Base-by-base conservation (phyloP, 768 basidiomycete genomes). In the Imleria badia region DNA sequence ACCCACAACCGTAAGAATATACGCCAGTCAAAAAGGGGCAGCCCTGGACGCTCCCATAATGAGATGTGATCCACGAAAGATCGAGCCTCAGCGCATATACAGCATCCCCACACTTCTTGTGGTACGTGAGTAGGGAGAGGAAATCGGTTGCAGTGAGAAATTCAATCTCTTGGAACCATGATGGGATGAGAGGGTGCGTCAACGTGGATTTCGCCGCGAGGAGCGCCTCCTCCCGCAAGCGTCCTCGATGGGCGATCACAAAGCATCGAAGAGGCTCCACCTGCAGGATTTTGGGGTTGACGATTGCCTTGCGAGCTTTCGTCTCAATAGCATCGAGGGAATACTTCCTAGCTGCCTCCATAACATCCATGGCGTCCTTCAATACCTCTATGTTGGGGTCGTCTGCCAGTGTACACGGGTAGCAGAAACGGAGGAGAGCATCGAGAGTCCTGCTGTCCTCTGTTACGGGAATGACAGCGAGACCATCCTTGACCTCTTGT, bases 131-230 rank as follows among this genome's bases (percentile, higher is more conserved):
- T 8, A 72, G 44, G 1, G 56, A 40, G 31, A 69, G 63, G 3
- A 73, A 48, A 17, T 63, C 66, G 5, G 55, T 39, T 6, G 66
- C 64, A 10, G 57, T 60, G 35, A 74, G 59, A 40, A 66, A n/a
- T 0, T 60, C 60, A 4, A 75, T 58, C 38, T 70, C 72, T 44
- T 65, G 41, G 11, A 63, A 62, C 52, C 64, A 61, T 3, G 49
- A 46, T 0, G 66, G 60, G 14, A 62, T 53, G 22, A 71, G 53
- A 0, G 71, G 62, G 29, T 60, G 49, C 12, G 59, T 40, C 51
- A 75, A 49, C 0, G 71, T 68, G 38, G 59, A 30, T 36, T 4
- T 48, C 6, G 47, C 47, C 14, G 47, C 47, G 13, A 48, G 26
- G 1, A 39, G 38, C 1, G 48, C 40, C 38, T 40, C 48, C 29